phyloP scores from a whole-genome alignment of 305 asterid genomes.

The Fraxinus nigra region DNA sequence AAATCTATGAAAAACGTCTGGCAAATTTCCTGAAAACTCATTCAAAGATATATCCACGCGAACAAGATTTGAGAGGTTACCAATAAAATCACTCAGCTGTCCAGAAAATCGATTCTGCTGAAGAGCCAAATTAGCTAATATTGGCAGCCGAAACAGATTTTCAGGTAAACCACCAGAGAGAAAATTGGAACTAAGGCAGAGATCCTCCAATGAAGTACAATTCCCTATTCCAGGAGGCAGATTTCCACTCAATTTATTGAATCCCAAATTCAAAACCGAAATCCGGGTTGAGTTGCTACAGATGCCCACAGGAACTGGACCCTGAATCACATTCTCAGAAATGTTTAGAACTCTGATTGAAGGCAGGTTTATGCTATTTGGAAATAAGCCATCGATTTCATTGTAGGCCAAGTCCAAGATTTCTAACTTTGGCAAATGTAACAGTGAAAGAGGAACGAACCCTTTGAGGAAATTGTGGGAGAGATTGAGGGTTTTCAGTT shows the following conservation, averaged over 20 bases:
- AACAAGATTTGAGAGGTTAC: constrained; percentile 57
- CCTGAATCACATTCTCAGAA: constrained; percentile 47
- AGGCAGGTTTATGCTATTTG: constrained; percentile 46
- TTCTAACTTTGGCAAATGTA: constrained; percentile 51
- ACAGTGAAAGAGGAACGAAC: constrained; percentile 44
- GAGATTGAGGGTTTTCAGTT: constrained; percentile 64
- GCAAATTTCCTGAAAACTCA: constrained; percentile 51
- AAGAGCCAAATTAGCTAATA: constrained; percentile 41
- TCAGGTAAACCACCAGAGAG: constrained; percentile 56
- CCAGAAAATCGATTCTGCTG: constrained; percentile 59
- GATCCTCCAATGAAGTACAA: constrained; percentile 50
- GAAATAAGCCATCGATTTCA: constrained; percentile 43
- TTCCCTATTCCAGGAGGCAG: constrained; percentile 45
- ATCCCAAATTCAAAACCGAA: constrained; percentile 37
- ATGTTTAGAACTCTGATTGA: constrained; percentile 41
- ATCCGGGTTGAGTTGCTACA: constrained; percentile 55
- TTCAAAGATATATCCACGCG: constrained; percentile 57
- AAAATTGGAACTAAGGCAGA: constrained; percentile 42
- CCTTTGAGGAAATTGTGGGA: constrained; percentile 55
- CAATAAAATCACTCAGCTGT: constrained; percentile 39
- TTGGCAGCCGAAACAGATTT: constrained; percentile 42
- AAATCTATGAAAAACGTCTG: constrained; percentile 52
- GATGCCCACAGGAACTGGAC: constrained; percentile 50
- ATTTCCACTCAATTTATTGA: constrained; percentile 42
- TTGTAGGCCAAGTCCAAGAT: constrained; percentile 59